Conservation (phyloP, 1,284 basidiomycete species). For the Trichosporon sp. region DNA sequence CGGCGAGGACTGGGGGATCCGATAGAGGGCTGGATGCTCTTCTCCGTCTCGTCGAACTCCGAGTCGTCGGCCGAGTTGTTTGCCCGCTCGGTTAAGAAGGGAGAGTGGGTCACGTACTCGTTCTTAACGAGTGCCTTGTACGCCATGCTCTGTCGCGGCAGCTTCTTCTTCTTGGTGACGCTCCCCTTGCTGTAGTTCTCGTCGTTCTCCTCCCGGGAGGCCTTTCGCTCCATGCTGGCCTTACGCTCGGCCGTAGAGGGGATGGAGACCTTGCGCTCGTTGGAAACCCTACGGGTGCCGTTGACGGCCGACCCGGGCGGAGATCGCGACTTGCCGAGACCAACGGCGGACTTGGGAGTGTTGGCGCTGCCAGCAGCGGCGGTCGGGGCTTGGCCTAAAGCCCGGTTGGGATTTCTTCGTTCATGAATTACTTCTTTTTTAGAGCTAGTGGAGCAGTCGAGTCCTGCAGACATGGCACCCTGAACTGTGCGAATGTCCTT, state of each 20-base stretch:
- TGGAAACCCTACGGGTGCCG: conserved; percentile 48
- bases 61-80: conserved; percentile 23
- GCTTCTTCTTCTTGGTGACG: conserved; percentile 25
- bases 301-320: conserved; percentile 37
- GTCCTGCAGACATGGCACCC: conserved; percentile 36
- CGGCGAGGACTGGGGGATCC: conserved; percentile 45
- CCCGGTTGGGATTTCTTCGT: conserved; percentile 35
- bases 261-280: conserved; percentile 40
- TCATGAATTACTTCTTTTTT: conserved; percentile 47
- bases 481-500: conserved; percentile 58
- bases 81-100: conserved; percentile 63
- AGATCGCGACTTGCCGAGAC: conserved; percentile 39
- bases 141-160: conserved; percentile 72
- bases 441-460: conserved; percentile 36
- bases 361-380: conserved; percentile 43
- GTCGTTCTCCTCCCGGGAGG: conserved; percentile 63
- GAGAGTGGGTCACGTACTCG: conserved; percentile 80
- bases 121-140: conserved; percentile 73
- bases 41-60: conserved; percentile 11
- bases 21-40: conserved; percentile 31
- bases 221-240: conserved; percentile 32
- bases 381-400: conserved; percentile 41
- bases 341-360: conserved; percentile 48
- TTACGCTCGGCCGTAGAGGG: conserved; percentile 33
- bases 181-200: conserved; percentile 19